Base-by-base conservation (phyloP, 441 rosid genomes). In the Jatropha multifida region DNA sequence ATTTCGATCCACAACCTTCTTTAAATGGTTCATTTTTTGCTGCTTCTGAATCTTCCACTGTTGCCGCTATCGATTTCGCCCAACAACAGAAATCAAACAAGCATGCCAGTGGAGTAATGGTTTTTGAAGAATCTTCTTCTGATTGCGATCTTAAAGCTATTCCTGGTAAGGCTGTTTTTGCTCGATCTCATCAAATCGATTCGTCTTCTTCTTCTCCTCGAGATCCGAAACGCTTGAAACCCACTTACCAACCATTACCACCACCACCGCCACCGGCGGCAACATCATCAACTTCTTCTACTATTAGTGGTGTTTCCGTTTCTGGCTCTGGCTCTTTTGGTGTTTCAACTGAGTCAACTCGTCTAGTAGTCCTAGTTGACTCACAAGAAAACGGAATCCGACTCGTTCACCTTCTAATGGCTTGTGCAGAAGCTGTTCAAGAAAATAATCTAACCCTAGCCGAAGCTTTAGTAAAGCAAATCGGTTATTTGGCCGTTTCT, bases 351-450 rank as follows among this genome's bases (percentile, higher is more conserved):
- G 93, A 86, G 77, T 80, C 90, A 59, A 71, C 86, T 81, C 87
- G 96, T n/a, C 79, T 94, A 0, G 82, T 92, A 0, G 85, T 93
- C 68, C 82, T 93, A 14, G 89, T 90, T 4, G 97, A 93, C 80
- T 88, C 98, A 6, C 93, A 91, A 64, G 98, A 94, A 26, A 88
- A 88, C 55, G 99, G 98, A 18, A 82, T 94, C 8, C 90, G 92
- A 15, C 80, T 94, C n/a, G 96, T 93, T 60, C 98, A 94, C 77
- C 83, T 89, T 32, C 77, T 94, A 20, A 79, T 94, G 89, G 97
- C 94, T 1, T 90, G 99, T 52, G 98, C 96, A 0, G 92, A 93
- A 73, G 97, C 97, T 1, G 82, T 94, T 4, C 98, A 91, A 70
- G 86, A 80, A 32, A 84, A 86, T 67, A 85, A 88, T 49, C 71